Evolutionary conservation across 208 protist genomes (phyloP), one percentile per base, ranked within the genome.

Genomic region (Acanthamoeba polyphaga): DNA sequence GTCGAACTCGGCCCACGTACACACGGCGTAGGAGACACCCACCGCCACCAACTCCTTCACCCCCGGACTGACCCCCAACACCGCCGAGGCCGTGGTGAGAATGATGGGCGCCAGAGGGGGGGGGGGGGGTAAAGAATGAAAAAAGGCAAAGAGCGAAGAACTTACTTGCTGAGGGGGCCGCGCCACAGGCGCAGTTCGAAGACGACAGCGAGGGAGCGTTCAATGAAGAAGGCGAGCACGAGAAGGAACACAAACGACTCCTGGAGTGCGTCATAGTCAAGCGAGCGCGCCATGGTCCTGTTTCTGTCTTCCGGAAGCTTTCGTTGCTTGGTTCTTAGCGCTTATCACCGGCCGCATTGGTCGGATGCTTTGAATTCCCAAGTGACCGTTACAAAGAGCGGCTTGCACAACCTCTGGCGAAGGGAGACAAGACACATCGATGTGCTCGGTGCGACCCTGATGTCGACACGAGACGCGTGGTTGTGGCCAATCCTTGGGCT

Each of bases 141-240:
- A 32, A 34, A 72, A 34, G 9, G 12, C 2, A 10, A 19, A 58
- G 53, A 58, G 17, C 17, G 53, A 58, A 58, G 15, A 58, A 58
- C 15, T 2, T 58, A 85, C 76, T 32, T 85, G 34, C 17, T 38
- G 19, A 85, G 76, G 32, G 76, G 76, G 17, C 76, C 76, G 34
- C 46, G 76, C 76, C 76, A 85, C 43, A 49, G 13, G 24, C 76
- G 43, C 0, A 85, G 76, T 38, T 85, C 76, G 24, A 85, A 85
- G 10, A 85, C 76, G 22, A 85, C 76, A 13, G 76, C 76, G 3
- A 85, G 76, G 43, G 76, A 85, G 43, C 76, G 76, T 24, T 85
- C 76, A 46, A 85, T 85, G 46, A 85, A 85, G 46, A 85, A 85
- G n/a, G 76, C 76, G 2, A 85, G 76, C 46, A 85, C 76, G 22